phyloP scores from a whole-genome alignment of 2,329 filamentous ascomycete species.

The Metarhizium guizhouense region DNA sequence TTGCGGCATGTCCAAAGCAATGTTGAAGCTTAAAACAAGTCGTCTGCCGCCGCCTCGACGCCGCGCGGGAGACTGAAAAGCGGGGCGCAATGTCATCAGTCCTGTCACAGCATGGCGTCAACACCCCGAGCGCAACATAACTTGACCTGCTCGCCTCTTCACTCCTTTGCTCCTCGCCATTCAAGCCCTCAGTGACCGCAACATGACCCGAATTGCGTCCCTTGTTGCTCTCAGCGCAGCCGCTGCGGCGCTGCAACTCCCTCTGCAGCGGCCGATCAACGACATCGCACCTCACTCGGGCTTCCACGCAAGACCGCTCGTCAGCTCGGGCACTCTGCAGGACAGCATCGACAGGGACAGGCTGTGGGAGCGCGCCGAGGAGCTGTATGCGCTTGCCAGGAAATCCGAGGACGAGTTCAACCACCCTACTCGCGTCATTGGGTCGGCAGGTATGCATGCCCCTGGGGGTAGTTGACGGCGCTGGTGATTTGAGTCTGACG shows the following conservation, averaged over 20 bases:
- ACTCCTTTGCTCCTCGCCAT: neutral
- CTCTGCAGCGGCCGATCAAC: neutral
- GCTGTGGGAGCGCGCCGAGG: slow-evolving; percentile 49
- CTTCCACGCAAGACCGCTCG: slow-evolving; percentile 24
- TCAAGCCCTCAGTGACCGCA: neutral
- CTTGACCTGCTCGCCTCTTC: neutral
- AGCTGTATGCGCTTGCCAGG: slow-evolving; percentile 55
- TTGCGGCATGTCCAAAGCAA: neutral
- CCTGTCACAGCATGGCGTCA: neutral
- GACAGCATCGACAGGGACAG: slow-evolving; percentile 44
- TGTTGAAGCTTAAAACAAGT: neutral
- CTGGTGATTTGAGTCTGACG: neutral
- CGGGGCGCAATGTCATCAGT: neutral
- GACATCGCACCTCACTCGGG: neutral
- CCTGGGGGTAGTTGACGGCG: neutral
- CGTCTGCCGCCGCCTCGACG: too few species aligned
- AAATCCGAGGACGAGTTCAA: slow-evolving; percentile 50
- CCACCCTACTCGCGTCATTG: slow-evolving; percentile 63
- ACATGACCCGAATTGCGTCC: neutral
- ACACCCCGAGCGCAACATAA: neutral
- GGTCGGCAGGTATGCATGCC: slow-evolving; percentile 44
- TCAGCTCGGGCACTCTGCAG: slow-evolving; percentile 49
- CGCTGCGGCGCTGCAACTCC: neutral
- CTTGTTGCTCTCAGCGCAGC: neutral
- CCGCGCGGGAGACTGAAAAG: too few species aligned